Evolutionary conservation across 2,329 filamentous ascomycete genomes (phyloP).

Genomic region (Elsinoe necatrix): DNA sequence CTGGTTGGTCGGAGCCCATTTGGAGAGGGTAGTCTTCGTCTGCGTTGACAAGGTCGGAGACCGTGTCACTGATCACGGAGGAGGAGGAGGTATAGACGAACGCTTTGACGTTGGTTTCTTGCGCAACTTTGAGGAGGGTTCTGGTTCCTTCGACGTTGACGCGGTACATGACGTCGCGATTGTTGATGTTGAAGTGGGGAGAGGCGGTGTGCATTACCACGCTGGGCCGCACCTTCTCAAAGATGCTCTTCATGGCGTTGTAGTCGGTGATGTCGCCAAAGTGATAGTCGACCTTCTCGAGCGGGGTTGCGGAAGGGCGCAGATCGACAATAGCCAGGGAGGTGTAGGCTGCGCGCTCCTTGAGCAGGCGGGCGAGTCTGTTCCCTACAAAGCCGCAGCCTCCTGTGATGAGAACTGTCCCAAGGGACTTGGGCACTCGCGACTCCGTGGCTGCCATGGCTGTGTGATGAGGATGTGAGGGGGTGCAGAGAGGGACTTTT

Average conservation of each 20-base stretch:
- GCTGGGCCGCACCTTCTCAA: conserved; percentile 37
- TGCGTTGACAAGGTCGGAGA: conserved; percentile 40
- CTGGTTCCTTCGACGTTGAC: conserved; percentile 46
- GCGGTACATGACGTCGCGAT: conserved; percentile 37
- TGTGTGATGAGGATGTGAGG: background rate
- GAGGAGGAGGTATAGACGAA: conserved; percentile 47
- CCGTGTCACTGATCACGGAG: conserved; percentile 40
- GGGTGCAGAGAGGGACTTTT: background rate
- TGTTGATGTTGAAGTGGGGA: conserved; percentile 34
- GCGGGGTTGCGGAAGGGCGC: conserved; percentile 34
- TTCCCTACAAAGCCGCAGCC: conserved; percentile 45
- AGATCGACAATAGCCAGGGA: conserved; percentile 42
- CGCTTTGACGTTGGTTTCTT: conserved; percentile 42
- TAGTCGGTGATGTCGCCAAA: conserved; percentile 43
- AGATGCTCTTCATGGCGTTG: conserved; percentile 34
- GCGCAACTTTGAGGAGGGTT: conserved; percentile 39
- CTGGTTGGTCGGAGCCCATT: conserved; percentile 39
- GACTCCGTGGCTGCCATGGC: background rate
- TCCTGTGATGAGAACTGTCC: conserved; percentile 42
- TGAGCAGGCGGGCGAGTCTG: conserved; percentile 43
- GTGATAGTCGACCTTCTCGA: conserved; percentile 40
- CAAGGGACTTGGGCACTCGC: conserved; percentile 28
- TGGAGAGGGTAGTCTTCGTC: conserved; percentile 42
- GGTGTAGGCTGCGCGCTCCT: conserved; percentile 33
- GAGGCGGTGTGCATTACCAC: conserved; percentile 45